A percentile compares a stretch with the other conserved stretches of the same genome.
phyloP scores from a whole-genome alignment of 108 stramenopile genomes.

The Fragilaria crotonensis region DNA sequence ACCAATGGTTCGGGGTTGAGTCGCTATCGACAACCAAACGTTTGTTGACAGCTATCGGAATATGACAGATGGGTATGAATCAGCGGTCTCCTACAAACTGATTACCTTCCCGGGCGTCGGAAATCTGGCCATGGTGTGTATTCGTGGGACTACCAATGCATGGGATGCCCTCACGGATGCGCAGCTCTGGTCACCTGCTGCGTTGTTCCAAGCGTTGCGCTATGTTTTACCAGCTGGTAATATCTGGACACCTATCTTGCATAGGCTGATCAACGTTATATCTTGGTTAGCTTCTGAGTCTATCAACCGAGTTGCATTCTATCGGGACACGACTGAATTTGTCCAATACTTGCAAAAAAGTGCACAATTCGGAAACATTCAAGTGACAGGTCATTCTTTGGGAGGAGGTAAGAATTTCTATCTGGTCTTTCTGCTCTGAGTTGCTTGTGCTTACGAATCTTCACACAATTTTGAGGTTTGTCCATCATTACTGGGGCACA shows the following conservation, averaged over 20 bases:
- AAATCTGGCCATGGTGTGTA: slow-evolving; percentile 38
- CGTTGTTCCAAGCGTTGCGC: slow-evolving; percentile 52
- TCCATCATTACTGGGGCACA: slow-evolving; percentile 72
- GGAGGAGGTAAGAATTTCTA: slow-evolving; percentile 41
- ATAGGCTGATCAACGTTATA: slow-evolving; percentile 33
- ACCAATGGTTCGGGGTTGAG: slow-evolving; percentile 61
- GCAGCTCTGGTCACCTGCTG: slow-evolving; percentile 67
- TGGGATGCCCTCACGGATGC: slow-evolving; percentile 67
- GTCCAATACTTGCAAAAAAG: slow-evolving; percentile 14
- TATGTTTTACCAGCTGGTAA: slow-evolving; percentile 50
- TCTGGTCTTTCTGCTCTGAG: no score
- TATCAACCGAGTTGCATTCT: slow-evolving; percentile 38
- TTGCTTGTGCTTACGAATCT: no score
- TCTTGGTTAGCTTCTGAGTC: slow-evolving; percentile 16
- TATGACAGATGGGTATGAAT: slow-evolving; percentile 16
- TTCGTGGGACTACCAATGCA: slow-evolving; percentile 64
- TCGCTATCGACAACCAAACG: slow-evolving; percentile 35
- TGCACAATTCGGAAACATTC: slow-evolving; percentile 1
- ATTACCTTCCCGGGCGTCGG: slow-evolving; percentile 28
- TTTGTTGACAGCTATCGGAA: slow-evolving; percentile 39
- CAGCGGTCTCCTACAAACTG: slow-evolving; percentile 53
- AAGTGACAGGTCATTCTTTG: slow-evolving; percentile 25
- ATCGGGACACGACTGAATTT: slow-evolving; percentile 22
- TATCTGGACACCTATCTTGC: slow-evolving; percentile 57
- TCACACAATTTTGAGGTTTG: no score